A percentile compares a stretch with the other conserved stretches of the same genome.
These are phyloP conservation scores for Leccinum griseonigrum DNA, from an alignment of 1,284 basidiomycete species.

Conservation along the genomic window DNA sequence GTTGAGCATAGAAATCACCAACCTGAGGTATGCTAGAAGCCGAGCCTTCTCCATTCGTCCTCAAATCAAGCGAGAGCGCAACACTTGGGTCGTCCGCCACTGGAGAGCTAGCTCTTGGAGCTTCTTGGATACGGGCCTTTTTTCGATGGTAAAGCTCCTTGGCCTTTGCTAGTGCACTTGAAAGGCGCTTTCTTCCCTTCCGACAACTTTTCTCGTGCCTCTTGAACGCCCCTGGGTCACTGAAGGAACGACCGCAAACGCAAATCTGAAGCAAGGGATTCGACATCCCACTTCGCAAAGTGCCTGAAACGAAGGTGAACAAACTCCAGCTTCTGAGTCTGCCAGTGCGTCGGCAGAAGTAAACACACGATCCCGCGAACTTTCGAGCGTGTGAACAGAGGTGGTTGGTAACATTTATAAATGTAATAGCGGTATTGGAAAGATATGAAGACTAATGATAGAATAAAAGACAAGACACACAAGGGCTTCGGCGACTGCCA, in stretches of 20 bases:
- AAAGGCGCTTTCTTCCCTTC: background rate
- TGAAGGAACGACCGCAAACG: background rate
- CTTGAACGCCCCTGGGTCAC: background rate
- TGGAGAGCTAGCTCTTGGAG: background rate
- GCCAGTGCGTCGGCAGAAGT: too few relatives aligned
- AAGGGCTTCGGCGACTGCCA: slow-evolving; percentile 84
- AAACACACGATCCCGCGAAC: too few relatives aligned
- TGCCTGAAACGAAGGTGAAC: too few relatives aligned
- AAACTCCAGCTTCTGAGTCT: too few relatives aligned
- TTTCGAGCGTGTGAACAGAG: too few relatives aligned
- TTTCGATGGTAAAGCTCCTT: background rate
- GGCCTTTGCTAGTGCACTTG: background rate
- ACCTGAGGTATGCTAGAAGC: background rate
- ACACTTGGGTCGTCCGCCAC: background rate
- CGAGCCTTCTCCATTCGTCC: background rate
- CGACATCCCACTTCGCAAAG: background rate
- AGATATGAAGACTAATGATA: background rate
- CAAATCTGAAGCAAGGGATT: background rate
- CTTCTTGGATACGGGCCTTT: background rate
- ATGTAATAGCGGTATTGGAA: too few relatives aligned
- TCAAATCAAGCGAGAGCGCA: background rate
- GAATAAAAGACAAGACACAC: slow-evolving; percentile 41
- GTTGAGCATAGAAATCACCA: background rate
- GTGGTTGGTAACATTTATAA: too few relatives aligned
- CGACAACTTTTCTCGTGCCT: background rate